Evolutionary conservation across 2,329 filamentous ascomycete species (phyloP).

Genomic region (Epichloe festucae): DNA sequence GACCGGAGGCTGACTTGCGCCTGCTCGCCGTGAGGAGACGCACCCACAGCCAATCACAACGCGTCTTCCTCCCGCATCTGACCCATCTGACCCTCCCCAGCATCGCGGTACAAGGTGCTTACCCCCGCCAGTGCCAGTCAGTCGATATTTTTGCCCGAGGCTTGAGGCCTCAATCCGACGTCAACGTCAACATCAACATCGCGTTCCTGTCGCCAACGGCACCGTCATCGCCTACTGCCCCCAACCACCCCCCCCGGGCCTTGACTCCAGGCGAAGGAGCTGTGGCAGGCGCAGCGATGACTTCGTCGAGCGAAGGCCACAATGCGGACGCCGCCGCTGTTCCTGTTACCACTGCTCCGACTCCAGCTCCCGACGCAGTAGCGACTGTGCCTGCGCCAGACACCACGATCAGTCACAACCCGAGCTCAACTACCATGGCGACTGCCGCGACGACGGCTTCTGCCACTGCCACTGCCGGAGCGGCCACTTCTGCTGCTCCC

Average conservation of each 20-base stretch:
- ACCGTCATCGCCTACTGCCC: constrained; percentile 2
- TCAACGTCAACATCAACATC: constrained; percentile 1
- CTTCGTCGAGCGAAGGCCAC: constrained; percentile 40
- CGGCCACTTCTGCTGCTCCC: background rate
- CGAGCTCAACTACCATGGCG: background rate
- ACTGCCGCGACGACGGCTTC: background rate
- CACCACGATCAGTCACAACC: background rate
- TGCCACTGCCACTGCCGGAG: background rate
- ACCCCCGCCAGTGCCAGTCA: background rate
- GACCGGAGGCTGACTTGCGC: background rate
- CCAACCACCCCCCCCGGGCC: constrained; percentile 2
- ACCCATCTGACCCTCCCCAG: constrained; percentile 6
- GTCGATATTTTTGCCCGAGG: constrained; percentile 11
- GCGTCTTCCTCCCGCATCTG: constrained; percentile 8
- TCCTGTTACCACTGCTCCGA: constrained; percentile 3
- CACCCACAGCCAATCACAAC: constrained; percentile 11
- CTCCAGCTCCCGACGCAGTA: constrained; percentile 5
- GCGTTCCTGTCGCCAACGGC: background rate
- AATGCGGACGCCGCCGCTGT: constrained; percentile 1
- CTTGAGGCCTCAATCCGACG: constrained; percentile 3
- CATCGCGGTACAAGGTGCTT: constrained; percentile 2
- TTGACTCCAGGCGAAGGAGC: constrained; percentile 37
- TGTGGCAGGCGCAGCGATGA: constrained; percentile 44
- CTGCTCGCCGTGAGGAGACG: too few species aligned
- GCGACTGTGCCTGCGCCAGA: constrained; percentile 1